Evolutionary conservation across 768 basidiomycete species (phyloP).

Genomic region (Tricholomella constricta): DNA sequence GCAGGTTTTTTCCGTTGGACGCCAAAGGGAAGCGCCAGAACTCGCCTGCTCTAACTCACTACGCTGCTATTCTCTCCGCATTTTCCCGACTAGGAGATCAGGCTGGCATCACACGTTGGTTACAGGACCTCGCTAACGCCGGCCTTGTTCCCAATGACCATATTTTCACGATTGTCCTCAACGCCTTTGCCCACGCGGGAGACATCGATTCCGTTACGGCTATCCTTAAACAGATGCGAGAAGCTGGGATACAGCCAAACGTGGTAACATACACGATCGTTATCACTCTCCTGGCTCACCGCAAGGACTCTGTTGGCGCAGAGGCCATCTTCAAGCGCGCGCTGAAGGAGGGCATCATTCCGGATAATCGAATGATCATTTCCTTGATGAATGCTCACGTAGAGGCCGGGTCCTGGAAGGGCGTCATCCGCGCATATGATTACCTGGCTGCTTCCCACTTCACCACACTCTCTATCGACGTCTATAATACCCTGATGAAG

Average conservation of each 20-base stretch:
- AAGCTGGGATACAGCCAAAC: constrained; percentile 47
- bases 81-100: constrained; percentile 46
- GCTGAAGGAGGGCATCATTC: constrained; percentile 57
- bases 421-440: constrained; percentile 71
- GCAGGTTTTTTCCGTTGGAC: constrained; percentile 51
- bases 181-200: constrained; percentile 53
- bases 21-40: constrained; percentile 28
- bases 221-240: constrained; percentile 64
- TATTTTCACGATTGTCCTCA: constrained; percentile 62
- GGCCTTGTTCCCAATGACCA: constrained; percentile 55
- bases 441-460: constrained; percentile 43
- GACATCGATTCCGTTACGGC: constrained; percentile 53
- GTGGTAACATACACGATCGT: constrained; percentile 63
- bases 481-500: constrained; percentile 80
- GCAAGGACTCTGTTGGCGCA: constrained; percentile 63
- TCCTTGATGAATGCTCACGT: constrained; percentile 84
- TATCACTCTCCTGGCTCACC: constrained; percentile 63
- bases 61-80: constrained; percentile 57
- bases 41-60: constrained; percentile 52
- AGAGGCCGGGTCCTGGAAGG: constrained; percentile 76
- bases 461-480: constrained; percentile 52
- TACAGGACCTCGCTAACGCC: constrained; percentile 49
- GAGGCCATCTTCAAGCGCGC: constrained; percentile 69
- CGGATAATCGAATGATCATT: constrained; percentile 66
- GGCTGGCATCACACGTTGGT: constrained; percentile 52